Percentiles rank a stretch among this genome's conserved stretches.
phyloP scores from a whole-genome alignment of 257 asterid species.

The Solanum gracilifrons region DNA sequence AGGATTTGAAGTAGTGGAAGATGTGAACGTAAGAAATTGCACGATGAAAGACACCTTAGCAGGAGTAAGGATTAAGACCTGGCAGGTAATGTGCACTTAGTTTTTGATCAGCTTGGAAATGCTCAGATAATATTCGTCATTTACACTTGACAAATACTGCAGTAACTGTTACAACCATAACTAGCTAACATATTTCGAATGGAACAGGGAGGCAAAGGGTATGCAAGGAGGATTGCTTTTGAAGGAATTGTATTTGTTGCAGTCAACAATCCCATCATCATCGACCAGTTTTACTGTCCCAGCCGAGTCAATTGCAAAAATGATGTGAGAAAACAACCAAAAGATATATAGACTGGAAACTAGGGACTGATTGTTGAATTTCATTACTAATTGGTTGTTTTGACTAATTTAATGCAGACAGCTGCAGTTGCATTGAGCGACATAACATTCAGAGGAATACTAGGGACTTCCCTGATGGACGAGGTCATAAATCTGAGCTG shows the following conservation, averaged over 20 bases:
- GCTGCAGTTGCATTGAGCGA: conserved; percentile 41
- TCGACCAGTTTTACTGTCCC: conserved; percentile 62
- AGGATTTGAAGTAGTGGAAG: conserved; percentile 46
- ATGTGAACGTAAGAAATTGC: conserved; percentile 42
- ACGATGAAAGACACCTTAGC: conserved; percentile 38
- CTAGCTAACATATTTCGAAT: background rate
- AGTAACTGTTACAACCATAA: background rate
- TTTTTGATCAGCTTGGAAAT: background rate
- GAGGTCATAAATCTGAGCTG: conserved; percentile 39
- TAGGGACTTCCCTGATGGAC: conserved; percentile 43
- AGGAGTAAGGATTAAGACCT: conserved; percentile 54
- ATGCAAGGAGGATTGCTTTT: conserved; percentile 46
- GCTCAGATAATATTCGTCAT: background rate
- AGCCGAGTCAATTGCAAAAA: conserved; percentile 37
- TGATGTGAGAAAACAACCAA: conserved; percentile 18
- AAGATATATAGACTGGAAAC: background rate
- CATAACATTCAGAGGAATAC: conserved; percentile 30
- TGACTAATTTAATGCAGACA: conserved; percentile 25
- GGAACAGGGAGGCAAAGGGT: conserved; percentile 55
- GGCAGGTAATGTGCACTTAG: conserved; percentile 24
- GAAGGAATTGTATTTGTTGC: conserved; percentile 35
- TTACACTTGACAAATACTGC: background rate
- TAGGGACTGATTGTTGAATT: background rate
- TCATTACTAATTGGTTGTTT: background rate
- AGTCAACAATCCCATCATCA: conserved; percentile 44